Evolutionary conservation across 306 rosid species (phyloP), one percentile per base, ranked within the genome.

Genomic region (Oxytropis ochrocephala): DNA sequence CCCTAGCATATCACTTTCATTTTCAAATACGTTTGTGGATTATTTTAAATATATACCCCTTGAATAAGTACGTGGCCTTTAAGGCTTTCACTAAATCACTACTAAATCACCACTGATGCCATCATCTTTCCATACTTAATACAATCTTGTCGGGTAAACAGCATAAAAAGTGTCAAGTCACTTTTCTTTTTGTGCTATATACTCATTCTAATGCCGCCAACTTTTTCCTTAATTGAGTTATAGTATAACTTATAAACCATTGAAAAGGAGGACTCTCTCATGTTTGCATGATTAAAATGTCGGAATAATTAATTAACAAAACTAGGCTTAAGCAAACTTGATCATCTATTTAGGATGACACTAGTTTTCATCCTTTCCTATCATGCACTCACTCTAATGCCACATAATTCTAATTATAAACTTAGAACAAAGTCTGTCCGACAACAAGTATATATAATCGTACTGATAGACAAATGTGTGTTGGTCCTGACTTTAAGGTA

Each of bases 61-160:
- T 55, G 18, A 30, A 56, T 56, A 56, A 56, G 17, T 56, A 58
- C 44, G 24, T 58, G 64, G 29, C 44, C 46, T 58, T 58, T 58
- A 58, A 33, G 64, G 3, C 43, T 13, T 18, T 53, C 59, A 53
- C 59, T 53, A 53, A 19, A 54, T 54, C 38, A 54, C 60, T 54
- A 58, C 69, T 19, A 71, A 9, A 11, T 62, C 75, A 60, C 69
- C 72, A 65, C 11, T 53, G 75, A 47, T 80, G 24, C 59, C 77
- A 74, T 69, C 42, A 71, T 76, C 69, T 71, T 78, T 58, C 39
- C 75, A 19, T 66, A 81, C 70, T 75, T 77, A 74, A 87, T 74
- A 69, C 55, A 65, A 44, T 64, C 13, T 67, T 91, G 97, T 83
- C 84, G 82, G 78, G 72, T 70, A 84, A 88, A 83, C 80, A 80